Base-by-base conservation (phyloP, 495 filamentous ascomycete genomes). In the Rostrohypoxylon terebratum region DNA sequence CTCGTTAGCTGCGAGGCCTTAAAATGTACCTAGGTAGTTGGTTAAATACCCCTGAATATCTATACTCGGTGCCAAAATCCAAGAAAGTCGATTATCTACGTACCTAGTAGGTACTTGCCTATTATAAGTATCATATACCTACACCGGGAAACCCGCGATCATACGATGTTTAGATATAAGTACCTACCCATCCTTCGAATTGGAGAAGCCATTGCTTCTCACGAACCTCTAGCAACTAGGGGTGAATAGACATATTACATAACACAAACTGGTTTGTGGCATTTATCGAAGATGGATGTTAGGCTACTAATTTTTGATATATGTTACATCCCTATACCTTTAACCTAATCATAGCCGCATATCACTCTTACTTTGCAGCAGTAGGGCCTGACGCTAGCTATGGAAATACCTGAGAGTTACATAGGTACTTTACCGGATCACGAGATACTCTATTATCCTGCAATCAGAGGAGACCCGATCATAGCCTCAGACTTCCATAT, bases 141-240 rank as follows among this genome's bases (percentile, higher is more conserved):
- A n/a, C 47, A 20, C 23, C 23, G 44, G 48, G 38, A 10, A 61
- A 31, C 28, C 40, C 54, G 34, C 14, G 13, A 73, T 73, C 70
- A 40, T 73, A 73, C 59, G 65, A 68, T 73, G n/a, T 65, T 28
- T n/a, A 21, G 28, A 51, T 53, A 42, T 34, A n/a, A 28, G n/a
- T 51, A 18, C 3, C 14, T 50, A 13, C 8, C 23, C 23, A 53
- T 60, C 47, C 47, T 53, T 63, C 45, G 20, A 47, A 16, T 44
- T 59, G 45, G 45, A 55, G 64, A 64, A 58, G 54, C 13, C 34
- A 20, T 23, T n/a, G 31, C 55, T 36, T 45, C 1, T 33, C 28
- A 36, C 10, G 51, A 13, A 55, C 5, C n/a, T 36, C 8, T 10
- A 20, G 33, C 7, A 11, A n/a, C n/a, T 10, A 7, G 10, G 4